phyloP scores from a whole-genome alignment of 345 rosid species.

The Bruguiera sexangula region DNA sequence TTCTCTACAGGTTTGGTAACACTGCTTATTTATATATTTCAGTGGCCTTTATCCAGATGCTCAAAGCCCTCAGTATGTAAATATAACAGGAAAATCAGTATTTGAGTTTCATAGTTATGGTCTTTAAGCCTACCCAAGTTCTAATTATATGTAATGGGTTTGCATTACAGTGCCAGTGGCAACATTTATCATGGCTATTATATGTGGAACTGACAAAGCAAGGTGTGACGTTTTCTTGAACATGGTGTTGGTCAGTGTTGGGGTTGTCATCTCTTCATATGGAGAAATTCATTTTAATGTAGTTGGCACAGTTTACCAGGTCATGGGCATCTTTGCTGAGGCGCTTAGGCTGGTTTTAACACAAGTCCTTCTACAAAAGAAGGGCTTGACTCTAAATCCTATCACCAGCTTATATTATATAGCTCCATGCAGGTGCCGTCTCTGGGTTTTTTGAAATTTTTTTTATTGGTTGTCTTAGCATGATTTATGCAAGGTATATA shows the following conservation, averaged over 20 bases:
- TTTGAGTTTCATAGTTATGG: slow-evolving; percentile 3
- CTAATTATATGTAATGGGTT: slow-evolving; percentile 22
- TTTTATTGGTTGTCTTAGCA: neutral
- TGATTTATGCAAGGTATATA: no score
- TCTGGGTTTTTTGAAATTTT: slow-evolving; percentile 8
- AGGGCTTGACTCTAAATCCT: slow-evolving; percentile 86
- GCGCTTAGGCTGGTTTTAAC: slow-evolving; percentile 95
- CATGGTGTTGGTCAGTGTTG: slow-evolving; percentile 95
- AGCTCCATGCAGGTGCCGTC: slow-evolving; percentile 92
- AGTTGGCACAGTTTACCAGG: slow-evolving; percentile 90
- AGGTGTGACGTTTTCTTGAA: slow-evolving; percentile 86
- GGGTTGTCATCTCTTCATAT: slow-evolving; percentile 89
- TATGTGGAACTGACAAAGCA: slow-evolving; percentile 87
- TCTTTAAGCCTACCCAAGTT: slow-evolving; percentile 14
- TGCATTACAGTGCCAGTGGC: slow-evolving; percentile 90
- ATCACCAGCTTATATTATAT: slow-evolving; percentile 92
- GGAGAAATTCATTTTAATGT: slow-evolving; percentile 95
- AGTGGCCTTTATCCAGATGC: slow-evolving; percentile 99
- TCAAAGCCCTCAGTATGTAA: slow-evolving; percentile 87
- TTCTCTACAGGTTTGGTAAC: slow-evolving; percentile 77
- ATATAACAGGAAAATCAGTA: slow-evolving; percentile 14
- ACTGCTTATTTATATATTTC: slow-evolving; percentile 91
- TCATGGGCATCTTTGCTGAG: slow-evolving; percentile 93
- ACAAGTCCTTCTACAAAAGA: slow-evolving; percentile 91
- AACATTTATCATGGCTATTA: slow-evolving; percentile 77